Percentiles rank a stretch among this genome's conserved stretches.
Conservation (phyloP, 2,329 filamentous ascomycete genomes). For the Dothidotthia symphoricarpi region DNA sequence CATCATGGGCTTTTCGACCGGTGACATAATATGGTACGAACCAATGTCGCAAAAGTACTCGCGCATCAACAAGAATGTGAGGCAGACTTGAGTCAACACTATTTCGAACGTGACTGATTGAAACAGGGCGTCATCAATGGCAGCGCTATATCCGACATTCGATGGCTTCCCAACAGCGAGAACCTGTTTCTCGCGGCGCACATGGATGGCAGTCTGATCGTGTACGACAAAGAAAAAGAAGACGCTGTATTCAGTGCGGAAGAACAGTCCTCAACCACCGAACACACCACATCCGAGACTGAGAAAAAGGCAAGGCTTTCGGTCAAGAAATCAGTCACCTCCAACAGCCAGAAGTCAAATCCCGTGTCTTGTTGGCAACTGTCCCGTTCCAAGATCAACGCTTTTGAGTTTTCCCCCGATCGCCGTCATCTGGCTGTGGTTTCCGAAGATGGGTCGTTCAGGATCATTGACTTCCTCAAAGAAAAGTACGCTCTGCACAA, state of each 20-base stretch:
- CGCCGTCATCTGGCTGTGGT: conserved; percentile 83
- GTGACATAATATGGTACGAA: conserved; percentile 98
- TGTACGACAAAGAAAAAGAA: conserved; percentile 97
- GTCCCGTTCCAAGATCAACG: conserved; percentile 85
- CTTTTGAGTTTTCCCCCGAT: conserved; percentile 89
- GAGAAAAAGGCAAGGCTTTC: conserved; percentile 54
- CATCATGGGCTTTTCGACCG: conserved; percentile 92
- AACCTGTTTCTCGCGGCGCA: conserved; percentile 89
- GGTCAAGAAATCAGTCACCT: conserved; percentile 88
- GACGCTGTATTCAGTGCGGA: conserved; percentile 77
- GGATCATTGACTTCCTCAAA: conserved; percentile 86
- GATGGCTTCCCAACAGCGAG: conserved; percentile 92
- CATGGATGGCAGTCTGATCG: conserved; percentile 83
- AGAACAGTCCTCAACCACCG: conserved; percentile 41
- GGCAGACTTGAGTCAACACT: conserved; percentile 14
- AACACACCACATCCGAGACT: conserved; percentile 32
- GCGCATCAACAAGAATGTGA: conserved; percentile 89
- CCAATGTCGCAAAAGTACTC: conserved; percentile 95
- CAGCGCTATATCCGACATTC: conserved; percentile 80
- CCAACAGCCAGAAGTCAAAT: conserved; percentile 89
- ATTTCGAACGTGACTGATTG: background rate
- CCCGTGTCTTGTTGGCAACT: conserved; percentile 91
- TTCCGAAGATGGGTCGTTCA: conserved; percentile 83
- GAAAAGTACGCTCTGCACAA: conserved; percentile 65
- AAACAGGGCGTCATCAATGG: conserved; percentile 77